Conservation (phyloP, 129 eudicot genomes). For the Chrysanthemum lavandulifolium region DNA sequence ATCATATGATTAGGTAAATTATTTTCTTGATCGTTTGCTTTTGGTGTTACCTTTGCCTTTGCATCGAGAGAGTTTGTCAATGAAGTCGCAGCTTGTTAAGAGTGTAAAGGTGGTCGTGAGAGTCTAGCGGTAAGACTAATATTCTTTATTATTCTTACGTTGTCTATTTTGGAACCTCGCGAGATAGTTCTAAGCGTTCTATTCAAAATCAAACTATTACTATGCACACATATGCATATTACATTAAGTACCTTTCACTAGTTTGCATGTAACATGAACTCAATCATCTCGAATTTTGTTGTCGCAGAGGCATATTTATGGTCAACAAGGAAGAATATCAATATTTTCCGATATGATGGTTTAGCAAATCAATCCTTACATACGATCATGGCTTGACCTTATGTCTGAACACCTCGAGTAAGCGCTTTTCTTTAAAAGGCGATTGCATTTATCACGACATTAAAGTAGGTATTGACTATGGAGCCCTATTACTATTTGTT, state of each 20-base stretch:
- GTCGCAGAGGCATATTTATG: too few relatives aligned
- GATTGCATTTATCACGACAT: constrained; percentile 26
- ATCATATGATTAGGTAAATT: background rate
- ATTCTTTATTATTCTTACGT: background rate
- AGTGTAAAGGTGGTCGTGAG: constrained; percentile 75
- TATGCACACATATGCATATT: constrained; percentile 14
- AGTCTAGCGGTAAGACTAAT: constrained; percentile 69
- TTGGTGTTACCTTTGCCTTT: too few relatives aligned
- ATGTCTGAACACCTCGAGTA: constrained; percentile 82
- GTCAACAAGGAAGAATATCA: too few relatives aligned
- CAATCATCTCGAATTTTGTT: too few relatives aligned
- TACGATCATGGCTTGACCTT: too few relatives aligned
- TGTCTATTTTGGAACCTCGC: background rate
- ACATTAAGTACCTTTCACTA: constrained; percentile 24
- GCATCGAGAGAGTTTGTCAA: constrained; percentile 44
- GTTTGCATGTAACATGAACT: too few relatives aligned
- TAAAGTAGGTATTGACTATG: too few relatives aligned
- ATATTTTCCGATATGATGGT: too few relatives aligned
- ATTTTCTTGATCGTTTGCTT: constrained; percentile 10
- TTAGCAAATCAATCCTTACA: too few relatives aligned
- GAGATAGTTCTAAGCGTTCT: background rate
- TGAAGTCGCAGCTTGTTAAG: constrained; percentile 55
- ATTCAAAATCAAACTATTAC: background rate
- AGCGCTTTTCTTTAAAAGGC: constrained; percentile 75
- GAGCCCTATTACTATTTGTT: background rate